These are phyloP conservation scores for Ceratopteris richardii DNA, from an alignment of 75 land plant species.

Conservation along the genomic window DNA sequence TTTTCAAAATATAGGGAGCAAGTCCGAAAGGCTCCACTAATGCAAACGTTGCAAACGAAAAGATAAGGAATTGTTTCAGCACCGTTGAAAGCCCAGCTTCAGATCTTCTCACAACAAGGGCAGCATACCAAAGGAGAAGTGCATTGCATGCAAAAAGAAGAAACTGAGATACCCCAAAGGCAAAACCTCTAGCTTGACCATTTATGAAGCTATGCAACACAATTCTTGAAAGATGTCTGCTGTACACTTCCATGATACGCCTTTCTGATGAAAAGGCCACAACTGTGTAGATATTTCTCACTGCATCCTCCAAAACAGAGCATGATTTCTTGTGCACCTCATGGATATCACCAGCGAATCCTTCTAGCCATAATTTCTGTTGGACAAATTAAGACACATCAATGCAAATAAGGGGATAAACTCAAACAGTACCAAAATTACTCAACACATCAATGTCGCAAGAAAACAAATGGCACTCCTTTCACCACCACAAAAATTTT, in stretches of 20 bases:
- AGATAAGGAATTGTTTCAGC: slow-evolving; percentile 81
- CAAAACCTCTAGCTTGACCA: slow-evolving; percentile 77
- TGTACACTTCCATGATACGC: slow-evolving; percentile 83
- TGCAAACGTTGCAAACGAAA: slow-evolving; percentile 96
- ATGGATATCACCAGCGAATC: slow-evolving; percentile 91
- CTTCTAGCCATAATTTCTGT: slow-evolving; percentile 98
- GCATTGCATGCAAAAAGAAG: slow-evolving; percentile 96
- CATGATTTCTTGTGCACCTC: slow-evolving; percentile 91
- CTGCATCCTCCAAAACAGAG: slow-evolving; percentile 92
- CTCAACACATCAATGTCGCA: no score
- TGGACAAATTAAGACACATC: slow-evolving; percentile 4
- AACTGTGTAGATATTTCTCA: slow-evolving; percentile 92
- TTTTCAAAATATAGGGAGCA: slow-evolving; percentile 90
- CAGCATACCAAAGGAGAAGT: slow-evolving; percentile 87
- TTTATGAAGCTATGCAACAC: slow-evolving; percentile 63
- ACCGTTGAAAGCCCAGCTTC: slow-evolving; percentile 44
- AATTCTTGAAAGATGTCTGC: slow-evolving; percentile 55
- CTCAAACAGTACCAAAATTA: neutral
- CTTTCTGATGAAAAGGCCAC: slow-evolving; percentile 90
- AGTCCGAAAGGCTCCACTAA: slow-evolving; percentile 98
- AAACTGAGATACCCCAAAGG: slow-evolving; percentile 93
- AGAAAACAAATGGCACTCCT: no score
- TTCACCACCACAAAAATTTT: no score
- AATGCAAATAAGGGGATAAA: neutral
- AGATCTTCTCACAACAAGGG: slow-evolving; percentile 39